These are phyloP conservation scores for Lachnellula hyalina DNA, from an alignment of 2,329 filamentous ascomycete genomes.

Conservation along the genomic window DNA sequence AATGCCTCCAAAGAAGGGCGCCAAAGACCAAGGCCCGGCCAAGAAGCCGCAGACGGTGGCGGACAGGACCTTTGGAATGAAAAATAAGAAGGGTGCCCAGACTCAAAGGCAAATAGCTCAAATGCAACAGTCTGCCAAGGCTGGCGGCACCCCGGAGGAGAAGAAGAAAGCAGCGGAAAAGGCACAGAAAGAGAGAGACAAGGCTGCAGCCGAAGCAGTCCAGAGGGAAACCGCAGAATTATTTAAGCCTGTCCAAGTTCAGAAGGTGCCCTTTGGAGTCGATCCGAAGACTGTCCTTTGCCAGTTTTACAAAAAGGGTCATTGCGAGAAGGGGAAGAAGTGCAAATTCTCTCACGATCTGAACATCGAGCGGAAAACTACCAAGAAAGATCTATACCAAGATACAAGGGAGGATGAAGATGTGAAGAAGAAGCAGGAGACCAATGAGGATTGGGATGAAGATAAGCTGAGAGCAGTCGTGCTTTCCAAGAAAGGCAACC, in stretches of 20 bases:
- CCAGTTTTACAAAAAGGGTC: conserved; percentile 94
- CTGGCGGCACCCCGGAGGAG: conserved; percentile 76
- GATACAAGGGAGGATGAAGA: conserved; percentile 72
- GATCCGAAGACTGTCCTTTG: conserved; percentile 97
- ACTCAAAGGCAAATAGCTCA: conserved; percentile 89
- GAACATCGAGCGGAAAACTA: conserved; percentile 80
- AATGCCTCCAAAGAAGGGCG: conserved; percentile 66
- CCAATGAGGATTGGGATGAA: conserved; percentile 96
- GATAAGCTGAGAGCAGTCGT: conserved; percentile 90
- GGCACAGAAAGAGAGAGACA: conserved; percentile 72
- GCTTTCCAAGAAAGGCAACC: conserved; percentile 94
- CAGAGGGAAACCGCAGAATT: conserved; percentile 74
- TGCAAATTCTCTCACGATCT: conserved; percentile 98
- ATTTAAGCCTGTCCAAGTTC: conserved; percentile 86
- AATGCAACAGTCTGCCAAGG: conserved; percentile 67
- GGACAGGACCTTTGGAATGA: conserved; percentile 99
- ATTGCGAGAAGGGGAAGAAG: conserved; percentile 94
- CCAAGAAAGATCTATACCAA: conserved; percentile 87
- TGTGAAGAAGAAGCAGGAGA: conserved; percentile 80
- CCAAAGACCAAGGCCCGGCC: conserved; percentile 43
- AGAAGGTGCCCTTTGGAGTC: conserved; percentile 96
- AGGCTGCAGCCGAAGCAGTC: conserved; percentile 82
- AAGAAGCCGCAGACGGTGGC: conserved; percentile 63
- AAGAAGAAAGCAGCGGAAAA: conserved; percentile 72
- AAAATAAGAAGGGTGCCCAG: conserved; percentile 94